Evolutionary conservation across 2,329 filamentous ascomycete genomes (phyloP), one percentile per base, ranked within the genome.

Genomic region (Cytospora chrysosperma): DNA sequence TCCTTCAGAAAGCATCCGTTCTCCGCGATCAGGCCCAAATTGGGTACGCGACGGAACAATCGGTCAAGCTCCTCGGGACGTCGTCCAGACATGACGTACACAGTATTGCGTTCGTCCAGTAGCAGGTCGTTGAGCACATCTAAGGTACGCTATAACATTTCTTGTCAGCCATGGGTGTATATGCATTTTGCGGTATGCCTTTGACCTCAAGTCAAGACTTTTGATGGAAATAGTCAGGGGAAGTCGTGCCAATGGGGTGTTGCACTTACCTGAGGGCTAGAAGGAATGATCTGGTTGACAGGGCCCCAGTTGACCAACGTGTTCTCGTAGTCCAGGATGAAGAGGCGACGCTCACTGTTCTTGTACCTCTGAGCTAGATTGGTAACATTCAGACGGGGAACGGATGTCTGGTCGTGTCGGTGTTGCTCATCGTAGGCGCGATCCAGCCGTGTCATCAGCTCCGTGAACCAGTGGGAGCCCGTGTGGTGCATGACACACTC

Each of bases 61-160:
- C 89, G 86, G 69, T 97, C 92, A 37, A 97, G 87, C 71, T 97
- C 93, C 70, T 96, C 91, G 0, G 93, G 91, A 69, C 88, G 90
- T 37, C 92, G 88, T 10, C 91, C 89, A 61, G 92, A 97, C 92
- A 97, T 98, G 68, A 98, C 88, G 70, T 97, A 98, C 28, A 98
- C 90, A 1, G 88, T 87, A 72, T 98, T 98, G 66, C 85, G 86
- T 26, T 88, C 85, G 70, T 97, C 93, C 12, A 89, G 81, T 12
- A 95, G 82, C 17, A 98, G 78, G 63, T 97, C 92, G 65, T 90
- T 93, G 17, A 98, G 77, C 0, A 92, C 87, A 65, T 93, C 90
- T 54, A 96, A 83, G 0, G 93, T 93, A 30, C 92, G 88, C 78
- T 95, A 73, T 3, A 65, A 34, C 27, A 56, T 21, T 30, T 51